These are phyloP conservation scores for Aphanocladium album DNA, from an alignment of 2,329 filamentous ascomycete genomes.

Conservation along the genomic window DNA sequence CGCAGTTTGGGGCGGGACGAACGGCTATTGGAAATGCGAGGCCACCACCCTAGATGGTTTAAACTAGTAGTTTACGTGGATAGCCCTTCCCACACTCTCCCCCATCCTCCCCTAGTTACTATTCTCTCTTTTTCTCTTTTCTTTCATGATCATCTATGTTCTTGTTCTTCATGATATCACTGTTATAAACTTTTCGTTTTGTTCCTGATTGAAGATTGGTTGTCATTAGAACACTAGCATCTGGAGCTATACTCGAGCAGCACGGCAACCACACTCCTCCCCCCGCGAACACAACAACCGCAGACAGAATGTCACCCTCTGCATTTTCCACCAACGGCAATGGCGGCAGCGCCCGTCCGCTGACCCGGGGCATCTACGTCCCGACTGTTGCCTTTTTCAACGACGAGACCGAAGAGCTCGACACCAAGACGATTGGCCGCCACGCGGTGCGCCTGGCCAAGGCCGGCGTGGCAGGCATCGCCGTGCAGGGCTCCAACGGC, in stretches of 20 bases:
- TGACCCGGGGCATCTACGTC: conserved; percentile 59
- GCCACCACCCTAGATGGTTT: background rate
- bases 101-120: background rate
- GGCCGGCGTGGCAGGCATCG: conserved; percentile 67
- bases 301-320: conserved; percentile 11
- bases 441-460: conserved; percentile 66
- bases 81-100: background rate
- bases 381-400: conserved; percentile 73
- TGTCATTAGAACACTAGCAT: background rate
- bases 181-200: background rate
- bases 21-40: background rate
- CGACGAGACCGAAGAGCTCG: conserved; percentile 59
- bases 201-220: background rate
- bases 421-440: conserved; percentile 54
- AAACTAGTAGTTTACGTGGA: background rate
- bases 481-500: conserved; percentile 76
- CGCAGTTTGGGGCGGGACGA: background rate
- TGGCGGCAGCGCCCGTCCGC: conserved; percentile 27
- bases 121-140: background rate
- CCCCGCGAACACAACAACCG: background rate
- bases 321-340: conserved; percentile 14
- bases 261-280: background rate
- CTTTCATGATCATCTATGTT: background rate
- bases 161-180: background rate
- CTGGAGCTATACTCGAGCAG: background rate